Percentiles rank a stretch among this genome's conserved stretches.
These are phyloP conservation scores for Trichoderma reesei DNA, from an alignment of 495 filamentous ascomycete genomes.

Conservation along the genomic window DNA sequence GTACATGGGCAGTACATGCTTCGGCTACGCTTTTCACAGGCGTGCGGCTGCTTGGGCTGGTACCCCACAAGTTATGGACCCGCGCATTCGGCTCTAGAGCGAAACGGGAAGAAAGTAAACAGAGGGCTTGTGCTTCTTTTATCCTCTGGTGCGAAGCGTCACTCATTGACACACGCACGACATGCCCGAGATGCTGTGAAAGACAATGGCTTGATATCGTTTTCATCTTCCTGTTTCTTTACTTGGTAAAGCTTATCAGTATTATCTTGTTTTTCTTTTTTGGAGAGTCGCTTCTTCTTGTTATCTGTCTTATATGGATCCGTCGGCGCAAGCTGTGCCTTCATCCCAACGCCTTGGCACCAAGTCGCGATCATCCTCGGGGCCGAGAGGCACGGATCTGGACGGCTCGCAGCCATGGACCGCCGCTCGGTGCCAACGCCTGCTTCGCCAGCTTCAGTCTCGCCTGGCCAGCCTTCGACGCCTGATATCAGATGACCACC, in stretches of 20 bases:
- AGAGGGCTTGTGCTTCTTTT: no score
- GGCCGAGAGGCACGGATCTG: neutral
- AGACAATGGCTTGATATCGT: neutral
- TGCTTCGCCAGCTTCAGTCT: constrained; percentile 45
- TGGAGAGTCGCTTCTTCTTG: neutral
- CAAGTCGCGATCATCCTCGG: neutral
- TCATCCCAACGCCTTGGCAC: neutral
- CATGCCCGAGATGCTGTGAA: neutral
- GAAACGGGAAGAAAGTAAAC: constrained; percentile 13
- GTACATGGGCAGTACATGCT: neutral
- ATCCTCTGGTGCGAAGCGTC: neutral
- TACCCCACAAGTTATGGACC: neutral
- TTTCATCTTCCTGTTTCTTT: neutral
- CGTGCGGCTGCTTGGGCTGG: neutral
- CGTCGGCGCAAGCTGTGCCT: neutral
- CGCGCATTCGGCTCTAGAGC: neutral
- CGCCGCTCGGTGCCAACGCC: constrained; percentile 43
- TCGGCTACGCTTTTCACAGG: neutral
- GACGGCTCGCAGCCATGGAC: constrained; percentile 38
- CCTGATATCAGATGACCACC: neutral
- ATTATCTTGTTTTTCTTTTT: neutral
- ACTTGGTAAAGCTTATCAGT: neutral
- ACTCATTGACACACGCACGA: neutral
- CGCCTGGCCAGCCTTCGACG: constrained; percentile 43
- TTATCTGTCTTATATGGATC: neutral